phyloP scores from a whole-genome alignment of 768 basidiomycete genomes.

The Cantharellus anzutake region DNA sequence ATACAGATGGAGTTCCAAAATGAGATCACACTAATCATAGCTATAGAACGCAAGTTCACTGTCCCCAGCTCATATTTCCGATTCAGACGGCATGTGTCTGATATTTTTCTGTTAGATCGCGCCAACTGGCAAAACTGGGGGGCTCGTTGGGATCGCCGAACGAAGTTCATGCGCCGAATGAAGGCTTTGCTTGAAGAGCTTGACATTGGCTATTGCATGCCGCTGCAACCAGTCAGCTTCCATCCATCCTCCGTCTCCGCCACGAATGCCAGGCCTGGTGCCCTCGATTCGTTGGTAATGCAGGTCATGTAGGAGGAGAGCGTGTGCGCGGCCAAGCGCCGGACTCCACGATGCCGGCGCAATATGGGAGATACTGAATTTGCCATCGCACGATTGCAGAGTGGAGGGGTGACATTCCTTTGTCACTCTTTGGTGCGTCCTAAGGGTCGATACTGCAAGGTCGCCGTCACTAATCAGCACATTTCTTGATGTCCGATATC shows the following conservation, averaged over 20 bases:
- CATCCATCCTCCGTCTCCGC: slow-evolving; percentile 8
- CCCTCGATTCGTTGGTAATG: neutral
- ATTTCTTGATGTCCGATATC: no score
- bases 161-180: slow-evolving; percentile 53
- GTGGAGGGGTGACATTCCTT: no score
- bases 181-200: slow-evolving; percentile 56
- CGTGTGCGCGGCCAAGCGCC: neutral
- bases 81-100: slow-evolving; percentile 1
- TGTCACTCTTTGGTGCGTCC: no score
- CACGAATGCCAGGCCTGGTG: neutral
- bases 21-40: slow-evolving; percentile 42
- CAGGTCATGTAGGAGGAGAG: neutral
- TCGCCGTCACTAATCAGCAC: no score
- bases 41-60: slow-evolving; percentile 44
- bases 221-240: slow-evolving; percentile 41
- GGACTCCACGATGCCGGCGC: neutral
- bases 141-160: slow-evolving; percentile 56
- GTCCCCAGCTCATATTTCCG: neutral
- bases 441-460: no score
- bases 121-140: slow-evolving; percentile 83
- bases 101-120: slow-evolving; percentile 28
- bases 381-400: neutral
- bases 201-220: slow-evolving; percentile 48
- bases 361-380: neutral
- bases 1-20: slow-evolving; percentile 51